Conservation (phyloP, 148 eudicot species). For the Vaccinium corymbosum region DNA sequence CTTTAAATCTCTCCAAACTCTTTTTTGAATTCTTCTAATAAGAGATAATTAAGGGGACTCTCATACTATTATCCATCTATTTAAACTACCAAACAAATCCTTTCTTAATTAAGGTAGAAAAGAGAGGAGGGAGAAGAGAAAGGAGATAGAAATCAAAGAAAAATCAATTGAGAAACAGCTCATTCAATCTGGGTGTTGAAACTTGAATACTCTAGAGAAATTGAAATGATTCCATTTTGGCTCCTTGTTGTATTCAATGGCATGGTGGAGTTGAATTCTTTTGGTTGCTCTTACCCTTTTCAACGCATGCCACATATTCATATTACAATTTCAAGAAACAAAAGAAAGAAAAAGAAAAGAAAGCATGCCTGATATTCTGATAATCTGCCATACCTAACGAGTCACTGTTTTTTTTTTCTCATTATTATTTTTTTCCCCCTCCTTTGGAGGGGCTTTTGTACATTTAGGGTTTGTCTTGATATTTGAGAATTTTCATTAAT, state of each 20-base stretch:
- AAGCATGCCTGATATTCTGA: not conserved
- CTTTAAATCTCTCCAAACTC: no score
- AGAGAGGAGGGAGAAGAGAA: not conserved
- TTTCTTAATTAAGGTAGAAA: no score
- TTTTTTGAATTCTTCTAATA: no score
- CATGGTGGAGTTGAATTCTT: not conserved
- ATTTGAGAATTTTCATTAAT: not conserved
- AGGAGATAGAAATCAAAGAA: not conserved
- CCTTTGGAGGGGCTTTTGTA: not conserved
- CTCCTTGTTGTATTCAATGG: not conserved
- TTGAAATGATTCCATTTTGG: slow-evolving; percentile 4
- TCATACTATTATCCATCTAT: no score
- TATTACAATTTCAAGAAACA: no score
- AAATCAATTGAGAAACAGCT: not conserved
- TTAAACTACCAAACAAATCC: no score
- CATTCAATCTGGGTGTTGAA: not conserved
- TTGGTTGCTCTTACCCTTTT: not conserved
- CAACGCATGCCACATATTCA: not conserved
- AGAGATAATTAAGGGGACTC: no score
- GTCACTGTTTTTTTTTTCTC: not conserved
- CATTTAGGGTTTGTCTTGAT: not conserved
- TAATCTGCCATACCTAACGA: not conserved
- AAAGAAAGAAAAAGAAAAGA: not conserved
- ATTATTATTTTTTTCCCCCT: not conserved
- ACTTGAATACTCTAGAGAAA: not conserved